Conservation (phyloP, 306 rosid species). For the Rosa multiflora region DNA sequence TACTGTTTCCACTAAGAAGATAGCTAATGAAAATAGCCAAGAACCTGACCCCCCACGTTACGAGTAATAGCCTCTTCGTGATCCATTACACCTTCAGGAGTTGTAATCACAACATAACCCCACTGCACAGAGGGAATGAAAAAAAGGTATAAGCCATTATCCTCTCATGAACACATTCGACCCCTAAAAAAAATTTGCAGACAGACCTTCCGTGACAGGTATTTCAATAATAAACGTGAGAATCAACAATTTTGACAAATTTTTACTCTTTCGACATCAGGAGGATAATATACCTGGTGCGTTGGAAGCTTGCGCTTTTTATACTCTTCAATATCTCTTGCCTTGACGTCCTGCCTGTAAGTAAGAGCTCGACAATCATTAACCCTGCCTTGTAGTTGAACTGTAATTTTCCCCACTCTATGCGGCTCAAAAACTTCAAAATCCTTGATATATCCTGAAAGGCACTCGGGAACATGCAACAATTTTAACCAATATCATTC, state of each 20-base stretch:
- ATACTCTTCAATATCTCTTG: constrained; percentile 70
- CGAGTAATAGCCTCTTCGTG: constrained; percentile 77
- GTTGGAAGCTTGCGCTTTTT: constrained; percentile 67
- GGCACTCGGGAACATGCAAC: constrained; percentile 3
- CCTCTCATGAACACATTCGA: neutral
- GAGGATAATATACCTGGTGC: constrained; percentile 55
- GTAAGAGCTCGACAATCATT: constrained; percentile 77
- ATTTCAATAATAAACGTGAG: neutral
- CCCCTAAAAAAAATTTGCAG: neutral
- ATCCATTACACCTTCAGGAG: constrained; percentile 94
- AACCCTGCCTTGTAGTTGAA: constrained; percentile 87
- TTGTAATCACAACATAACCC: constrained; percentile 94
- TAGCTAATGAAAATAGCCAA: constrained; percentile 70
- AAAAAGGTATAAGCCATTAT: neutral
- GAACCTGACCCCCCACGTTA: constrained; percentile 82
- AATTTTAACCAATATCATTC: neutral
- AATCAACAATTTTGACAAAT: neutral
- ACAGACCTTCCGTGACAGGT: neutral
- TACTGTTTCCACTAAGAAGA: neutral
- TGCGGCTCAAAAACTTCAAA: constrained; percentile 81
- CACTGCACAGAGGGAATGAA: constrained; percentile 56
- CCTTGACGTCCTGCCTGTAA: constrained; percentile 68
- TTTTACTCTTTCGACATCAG: neutral
- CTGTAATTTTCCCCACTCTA: constrained; percentile 87
- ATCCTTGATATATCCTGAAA: constrained; percentile 73